phyloP scores from a whole-genome alignment of 176 grass and related monocot species.

The Musa acuminata region DNA sequence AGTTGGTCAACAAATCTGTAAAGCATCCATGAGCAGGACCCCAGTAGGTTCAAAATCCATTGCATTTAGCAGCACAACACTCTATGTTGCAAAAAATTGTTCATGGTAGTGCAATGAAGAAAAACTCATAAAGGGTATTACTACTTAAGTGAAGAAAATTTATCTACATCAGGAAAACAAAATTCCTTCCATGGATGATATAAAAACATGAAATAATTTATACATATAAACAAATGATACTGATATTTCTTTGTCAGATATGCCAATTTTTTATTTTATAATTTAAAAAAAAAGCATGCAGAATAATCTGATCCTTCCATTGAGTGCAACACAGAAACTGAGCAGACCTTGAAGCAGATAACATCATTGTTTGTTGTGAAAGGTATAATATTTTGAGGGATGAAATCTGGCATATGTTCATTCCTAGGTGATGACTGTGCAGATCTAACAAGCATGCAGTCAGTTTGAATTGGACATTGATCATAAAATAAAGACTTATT shows the following conservation, averaged over 20 bases:
- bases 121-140: too few relatives aligned
- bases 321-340: constrained; percentile 4
- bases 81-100: too few relatives aligned
- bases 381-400: constrained; percentile 17
- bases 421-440: not conserved
- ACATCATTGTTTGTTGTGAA: constrained; percentile 10
- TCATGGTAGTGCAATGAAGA: too few relatives aligned
- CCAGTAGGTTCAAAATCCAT: too few relatives aligned
- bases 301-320: not conserved
- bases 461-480: constrained; percentile 20
- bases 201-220: not conserved
- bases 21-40: too few relatives aligned
- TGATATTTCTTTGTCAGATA: not conserved
- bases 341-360: constrained; percentile 13
- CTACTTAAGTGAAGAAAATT: too few relatives aligned
- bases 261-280: not conserved
- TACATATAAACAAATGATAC: not conserved
- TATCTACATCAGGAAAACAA: too few relatives aligned
- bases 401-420: constrained; percentile 13
- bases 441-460: constrained; percentile 7
- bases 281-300: not conserved
- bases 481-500: constrained; percentile 20
- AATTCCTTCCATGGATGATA: too few relatives aligned
- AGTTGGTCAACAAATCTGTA: too few relatives aligned
- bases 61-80: too few relatives aligned